Evolutionary conservation across 1,139 yeast species (phyloP), one percentile per base, ranked within the genome.

Genomic region (Pichia sp.): DNA sequence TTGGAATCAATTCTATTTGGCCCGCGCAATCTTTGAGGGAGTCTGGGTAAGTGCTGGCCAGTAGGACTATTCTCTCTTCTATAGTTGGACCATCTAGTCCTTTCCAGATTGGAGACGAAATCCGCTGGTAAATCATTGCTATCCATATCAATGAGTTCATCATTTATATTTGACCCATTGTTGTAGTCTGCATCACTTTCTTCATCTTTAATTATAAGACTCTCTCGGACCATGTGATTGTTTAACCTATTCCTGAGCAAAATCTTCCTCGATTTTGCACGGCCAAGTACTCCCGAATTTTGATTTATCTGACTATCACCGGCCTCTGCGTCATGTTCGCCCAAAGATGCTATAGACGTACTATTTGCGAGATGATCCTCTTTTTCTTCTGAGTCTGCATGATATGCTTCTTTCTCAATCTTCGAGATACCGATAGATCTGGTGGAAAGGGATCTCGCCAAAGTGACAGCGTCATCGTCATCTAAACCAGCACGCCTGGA

Each of bases 401-500:
- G 24, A 27, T 38, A 35, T 13, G 32, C 75, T 34, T 63, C 57
- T 44, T 56, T 63, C 49, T 72, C 78, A 5, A 69, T 67, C 35
- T 68, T 72, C 3, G 77, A 70, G 38, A 72, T 69, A 3, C 81
- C 80, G 28, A 75, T 59, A 0, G 82, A 69, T 1, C 74, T 66
- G 2, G 79, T 68, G 1, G 82, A 74, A 38, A 82, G 63, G 0
- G 87, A 76, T 50, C 88, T 64, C 1, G 91, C 91, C 34, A 82
- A 60, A 0, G 88, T 76, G 3, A 78, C 77, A 1, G 91, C 86
- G 58, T 82, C 88, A 19, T 74, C 69, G 12, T 83, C 76, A 36
- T 77, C 80, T 60, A 82, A 62, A 0, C 93, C 91, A 0, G 88
- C 88, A 54, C 74, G 62, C 45, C 73, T 75, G 0, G 86, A 74